These are phyloP conservation scores for Podila epigama DNA, from an alignment of 192 early-diverging fungal species.

Conservation along the genomic window DNA sequence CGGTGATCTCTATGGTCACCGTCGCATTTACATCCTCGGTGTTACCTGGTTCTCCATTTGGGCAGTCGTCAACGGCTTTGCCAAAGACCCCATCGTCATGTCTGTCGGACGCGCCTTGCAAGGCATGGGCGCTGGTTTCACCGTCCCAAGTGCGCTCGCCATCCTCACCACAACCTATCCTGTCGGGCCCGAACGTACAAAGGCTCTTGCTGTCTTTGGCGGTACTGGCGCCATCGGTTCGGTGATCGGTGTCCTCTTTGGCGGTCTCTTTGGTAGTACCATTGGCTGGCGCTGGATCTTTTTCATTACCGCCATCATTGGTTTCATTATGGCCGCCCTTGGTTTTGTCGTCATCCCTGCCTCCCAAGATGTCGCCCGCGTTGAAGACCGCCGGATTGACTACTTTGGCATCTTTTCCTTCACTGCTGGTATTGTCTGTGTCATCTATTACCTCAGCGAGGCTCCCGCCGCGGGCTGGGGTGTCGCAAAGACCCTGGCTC, in stretches of 20 bases:
- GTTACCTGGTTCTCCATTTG: conserved; percentile 13
- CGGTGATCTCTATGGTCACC: conserved; percentile 32
- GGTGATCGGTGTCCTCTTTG: conserved; percentile 20
- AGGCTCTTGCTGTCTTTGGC: conserved; percentile 16
- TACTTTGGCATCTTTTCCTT: conserved; percentile 9
- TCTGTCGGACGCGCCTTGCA: conserved; percentile 26
- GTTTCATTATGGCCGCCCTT: conserved; percentile 4
- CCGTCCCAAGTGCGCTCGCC: conserved; percentile 28
- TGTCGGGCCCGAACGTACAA: conserved; percentile 7
- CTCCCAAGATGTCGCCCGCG: neutral
- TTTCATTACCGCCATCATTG: conserved; percentile 19
- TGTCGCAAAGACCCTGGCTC: neutral
- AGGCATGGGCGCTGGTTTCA: conserved; percentile 27
- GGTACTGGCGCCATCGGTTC: conserved; percentile 20
- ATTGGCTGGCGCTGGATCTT: conserved; percentile 39
- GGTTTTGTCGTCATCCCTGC: conserved; percentile 9
- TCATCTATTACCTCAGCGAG: conserved; percentile 23
- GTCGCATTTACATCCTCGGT: conserved; percentile 13
- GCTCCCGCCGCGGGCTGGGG: conserved; percentile 6
- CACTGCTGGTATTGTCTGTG: conserved; percentile 7
- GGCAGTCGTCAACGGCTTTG: conserved; percentile 18
- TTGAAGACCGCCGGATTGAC: conserved; percentile 13
- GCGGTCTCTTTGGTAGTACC: conserved; percentile 16
- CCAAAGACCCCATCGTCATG: conserved; percentile 8
- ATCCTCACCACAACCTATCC: conserved; percentile 15